phyloP scores from a whole-genome alignment of 208 protist species.

The Angomonas ambiguus region DNA sequence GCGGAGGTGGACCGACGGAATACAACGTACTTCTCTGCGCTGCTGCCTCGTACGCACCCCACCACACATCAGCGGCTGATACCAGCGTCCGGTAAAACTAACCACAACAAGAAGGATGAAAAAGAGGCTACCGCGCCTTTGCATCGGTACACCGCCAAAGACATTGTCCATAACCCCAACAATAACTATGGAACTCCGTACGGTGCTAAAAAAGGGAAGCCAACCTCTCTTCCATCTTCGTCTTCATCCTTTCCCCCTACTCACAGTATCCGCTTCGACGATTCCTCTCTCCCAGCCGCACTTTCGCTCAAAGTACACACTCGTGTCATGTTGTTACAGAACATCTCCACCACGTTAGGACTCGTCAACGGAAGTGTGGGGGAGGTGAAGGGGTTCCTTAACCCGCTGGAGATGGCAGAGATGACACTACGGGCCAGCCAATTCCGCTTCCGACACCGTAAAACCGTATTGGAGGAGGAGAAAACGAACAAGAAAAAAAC shows the following conservation, averaged over 20 bases:
- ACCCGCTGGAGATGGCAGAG: slow-evolving; percentile 60
- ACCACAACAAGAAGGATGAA: background rate
- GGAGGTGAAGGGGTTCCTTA: slow-evolving; percentile 66
- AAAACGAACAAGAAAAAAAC: too few species aligned
- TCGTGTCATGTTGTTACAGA: slow-evolving; percentile 64
- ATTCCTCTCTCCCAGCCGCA: slow-evolving; percentile 30
- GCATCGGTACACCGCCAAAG: slow-evolving; percentile 27
- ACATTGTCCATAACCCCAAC: slow-evolving; percentile 16
- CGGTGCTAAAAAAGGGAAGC: too few species aligned
- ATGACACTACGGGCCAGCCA: slow-evolving; percentile 32
- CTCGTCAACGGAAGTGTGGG: slow-evolving; percentile 78
- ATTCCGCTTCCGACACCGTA: slow-evolving; percentile 9
- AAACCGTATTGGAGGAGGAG: background rate
- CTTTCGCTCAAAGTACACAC: slow-evolving; percentile 67
- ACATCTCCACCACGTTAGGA: slow-evolving; percentile 46
- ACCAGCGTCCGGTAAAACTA: background rate
- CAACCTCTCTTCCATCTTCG: too few species aligned
- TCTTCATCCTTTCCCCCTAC: too few species aligned
- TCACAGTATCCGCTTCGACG: slow-evolving; percentile 37
- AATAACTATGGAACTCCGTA: too few species aligned
- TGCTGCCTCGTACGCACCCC: slow-evolving; percentile 24
- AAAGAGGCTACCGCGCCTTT: slow-evolving; percentile 17
- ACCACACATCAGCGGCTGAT: background rate
- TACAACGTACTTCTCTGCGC: slow-evolving; percentile 40
- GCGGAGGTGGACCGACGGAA: slow-evolving; percentile 62